Conservation (phyloP, 1,284 basidiomycete species). For the Pyrrhoderma lamaoense region DNA sequence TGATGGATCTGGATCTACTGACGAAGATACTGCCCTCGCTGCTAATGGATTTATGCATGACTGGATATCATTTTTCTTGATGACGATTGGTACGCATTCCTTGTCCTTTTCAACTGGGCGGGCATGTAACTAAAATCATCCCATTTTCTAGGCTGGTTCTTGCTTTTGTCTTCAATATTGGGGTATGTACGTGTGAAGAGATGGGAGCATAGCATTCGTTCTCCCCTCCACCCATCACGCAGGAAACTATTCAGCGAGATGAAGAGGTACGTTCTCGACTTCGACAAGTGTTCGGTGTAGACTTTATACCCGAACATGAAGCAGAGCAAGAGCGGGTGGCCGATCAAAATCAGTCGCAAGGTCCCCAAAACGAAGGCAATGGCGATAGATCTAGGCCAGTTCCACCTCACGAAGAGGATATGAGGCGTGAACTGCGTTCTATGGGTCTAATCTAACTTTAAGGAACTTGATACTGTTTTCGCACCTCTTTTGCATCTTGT, state of each 20-base stretch:
- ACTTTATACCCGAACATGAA: slow-evolving; percentile 18
- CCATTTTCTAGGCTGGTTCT: slow-evolving; percentile 70
- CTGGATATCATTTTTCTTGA: slow-evolving; percentile 86
- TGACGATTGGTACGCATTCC: slow-evolving; percentile 63
- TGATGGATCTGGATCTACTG: not conserved
- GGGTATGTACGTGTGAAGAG: slow-evolving; percentile 83
- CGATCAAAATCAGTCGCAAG: too few relatives aligned
- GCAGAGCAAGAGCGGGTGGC: too few relatives aligned
- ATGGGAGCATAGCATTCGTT: slow-evolving; percentile 60
- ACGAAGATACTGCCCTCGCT: slow-evolving; percentile 8
- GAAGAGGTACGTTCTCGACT: slow-evolving; percentile 40
- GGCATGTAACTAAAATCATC: slow-evolving; percentile 3
- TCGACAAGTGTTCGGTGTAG: slow-evolving; percentile 41
- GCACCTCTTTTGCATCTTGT: not conserved
- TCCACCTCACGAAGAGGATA: slow-evolving; percentile 28
- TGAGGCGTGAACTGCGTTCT: slow-evolving; percentile 20
- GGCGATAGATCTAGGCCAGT: slow-evolving; percentile 23
- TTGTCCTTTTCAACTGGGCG: slow-evolving; percentile 11
- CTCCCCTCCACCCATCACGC: slow-evolving; percentile 26
- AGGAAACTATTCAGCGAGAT: slow-evolving; percentile 42
- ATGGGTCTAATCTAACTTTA: slow-evolving; percentile 17
- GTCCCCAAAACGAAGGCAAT: too few relatives aligned
- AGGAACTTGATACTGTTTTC: not conserved
- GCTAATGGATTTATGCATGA: slow-evolving; percentile 42
- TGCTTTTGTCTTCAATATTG: slow-evolving; percentile 71